Conservation (phyloP, 441 rosid genomes). For the Populus hybrid region DNA sequence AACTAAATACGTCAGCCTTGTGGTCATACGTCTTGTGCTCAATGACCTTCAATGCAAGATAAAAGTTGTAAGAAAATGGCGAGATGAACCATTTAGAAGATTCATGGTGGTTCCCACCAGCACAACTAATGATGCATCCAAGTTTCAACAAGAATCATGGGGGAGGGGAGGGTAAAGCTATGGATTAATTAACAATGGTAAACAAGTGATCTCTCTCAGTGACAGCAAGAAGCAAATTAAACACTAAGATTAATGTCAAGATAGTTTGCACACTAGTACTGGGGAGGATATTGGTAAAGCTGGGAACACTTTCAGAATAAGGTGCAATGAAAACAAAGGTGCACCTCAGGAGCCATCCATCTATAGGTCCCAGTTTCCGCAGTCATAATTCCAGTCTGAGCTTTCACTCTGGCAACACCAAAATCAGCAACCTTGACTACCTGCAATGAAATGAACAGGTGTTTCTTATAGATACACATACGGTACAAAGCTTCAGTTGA, state of each 20-base stretch:
- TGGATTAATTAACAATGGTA: background rate
- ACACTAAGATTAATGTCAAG: background rate
- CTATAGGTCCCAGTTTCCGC: conserved; percentile 99
- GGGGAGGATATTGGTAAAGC: background rate
- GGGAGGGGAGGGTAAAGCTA: background rate
- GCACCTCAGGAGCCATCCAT: conserved; percentile 99
- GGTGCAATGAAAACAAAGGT: background rate
- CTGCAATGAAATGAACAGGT: conserved; percentile 28
- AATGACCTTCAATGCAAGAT: conserved; percentile 69
- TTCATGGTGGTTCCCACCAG: background rate
- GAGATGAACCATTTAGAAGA: conserved; percentile 19
- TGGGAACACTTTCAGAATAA: background rate
- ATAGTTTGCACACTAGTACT: background rate
- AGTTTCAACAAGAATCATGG: background rate
- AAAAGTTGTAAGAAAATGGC: conserved; percentile 24
- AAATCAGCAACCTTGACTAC: conserved; percentile 97
- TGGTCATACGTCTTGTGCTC: conserved; percentile 90
- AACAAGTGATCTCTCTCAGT: background rate
- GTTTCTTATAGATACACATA: background rate
- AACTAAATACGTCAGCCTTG: conserved; percentile 84
- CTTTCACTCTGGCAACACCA: conserved; percentile 95
- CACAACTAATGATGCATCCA: background rate
- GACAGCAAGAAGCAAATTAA: background rate
- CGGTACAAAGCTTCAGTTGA: background rate
- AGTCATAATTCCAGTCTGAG: conserved; percentile 94